A percentile compares a stretch with the other conserved stretches of the same genome.
Conservation (phyloP, 129 eudicot species). For the Glebionis coronaria region DNA sequence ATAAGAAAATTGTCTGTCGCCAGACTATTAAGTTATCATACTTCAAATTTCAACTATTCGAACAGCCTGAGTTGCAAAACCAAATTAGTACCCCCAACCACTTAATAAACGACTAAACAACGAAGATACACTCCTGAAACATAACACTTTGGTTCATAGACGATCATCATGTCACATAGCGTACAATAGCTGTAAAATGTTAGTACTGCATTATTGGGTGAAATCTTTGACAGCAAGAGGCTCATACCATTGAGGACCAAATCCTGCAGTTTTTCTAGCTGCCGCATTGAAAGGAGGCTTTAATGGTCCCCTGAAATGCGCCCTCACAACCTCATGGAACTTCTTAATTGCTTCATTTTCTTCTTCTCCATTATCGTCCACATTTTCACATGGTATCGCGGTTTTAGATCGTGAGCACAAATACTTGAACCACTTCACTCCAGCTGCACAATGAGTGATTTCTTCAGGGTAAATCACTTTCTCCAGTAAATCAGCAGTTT, state of each 20-base stretch:
- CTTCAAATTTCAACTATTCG: neutral
- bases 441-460: slow-evolving; percentile 94
- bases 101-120: neutral
- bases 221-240: slow-evolving; percentile 82
- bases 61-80: neutral
- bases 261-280: slow-evolving; percentile 92
- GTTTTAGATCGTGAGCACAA: slow-evolving; percentile 48
- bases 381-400: slow-evolving; percentile 8
- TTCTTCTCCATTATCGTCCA: slow-evolving; percentile 21
- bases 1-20: no score
- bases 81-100: neutral
- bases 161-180: slow-evolving; percentile 6
- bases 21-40: neutral
- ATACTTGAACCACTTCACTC: slow-evolving; percentile 94
- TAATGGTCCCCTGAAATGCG: slow-evolving; percentile 80
- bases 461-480: slow-evolving; percentile 87
- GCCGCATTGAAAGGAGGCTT: slow-evolving; percentile 95
- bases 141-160: neutral
- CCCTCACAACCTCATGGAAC: slow-evolving; percentile 67
- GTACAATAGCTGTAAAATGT: neutral
- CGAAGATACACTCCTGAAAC: neutral
- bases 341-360: slow-evolving; percentile 58
- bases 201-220: slow-evolving; percentile 6
- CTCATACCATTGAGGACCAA: slow-evolving; percentile 92
- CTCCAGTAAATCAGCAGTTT: slow-evolving; percentile 81